Percentiles rank a stretch among this genome's conserved stretches.
These are phyloP conservation scores for Arthroderma uncinatum DNA, from an alignment of 2,329 filamentous ascomycete species.

Conservation along the genomic window DNA sequence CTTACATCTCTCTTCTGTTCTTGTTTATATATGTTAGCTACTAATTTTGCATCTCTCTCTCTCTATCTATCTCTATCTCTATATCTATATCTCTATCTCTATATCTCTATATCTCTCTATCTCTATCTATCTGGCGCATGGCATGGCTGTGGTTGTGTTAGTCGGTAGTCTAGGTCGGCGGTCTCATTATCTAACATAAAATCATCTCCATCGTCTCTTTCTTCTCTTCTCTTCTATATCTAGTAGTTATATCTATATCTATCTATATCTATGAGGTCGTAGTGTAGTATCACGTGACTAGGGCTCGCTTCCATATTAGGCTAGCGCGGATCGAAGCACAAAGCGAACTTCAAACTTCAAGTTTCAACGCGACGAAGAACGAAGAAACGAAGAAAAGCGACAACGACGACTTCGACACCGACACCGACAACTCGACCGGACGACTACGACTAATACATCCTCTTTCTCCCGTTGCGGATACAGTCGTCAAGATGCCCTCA, in stretches of 20 bases:
- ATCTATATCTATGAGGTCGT: not conserved
- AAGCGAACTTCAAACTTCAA: conserved; percentile 9
- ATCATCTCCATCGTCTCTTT: too few species aligned
- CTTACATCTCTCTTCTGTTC: too few species aligned
- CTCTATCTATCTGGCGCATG: conserved; percentile 2
- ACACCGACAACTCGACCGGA: not conserved
- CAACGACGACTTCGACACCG: conserved; percentile 1
- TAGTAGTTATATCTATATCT: not conserved
- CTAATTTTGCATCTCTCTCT: too few species aligned
- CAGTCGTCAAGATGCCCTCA: conserved; percentile 64
- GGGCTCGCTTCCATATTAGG: conserved; percentile 14
- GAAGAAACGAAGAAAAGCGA: conserved; percentile 6
- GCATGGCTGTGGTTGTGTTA: not conserved
- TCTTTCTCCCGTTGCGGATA: not conserved
- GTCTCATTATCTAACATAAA: not conserved
- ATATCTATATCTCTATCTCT: not conserved
- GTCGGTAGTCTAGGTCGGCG: conserved; percentile 3
- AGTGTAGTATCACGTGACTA: conserved; percentile 4
- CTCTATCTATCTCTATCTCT: not conserved
- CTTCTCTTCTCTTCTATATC: not conserved
- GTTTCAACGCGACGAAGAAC: too few species aligned
- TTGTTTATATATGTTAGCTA: not conserved
- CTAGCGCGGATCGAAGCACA: not conserved
- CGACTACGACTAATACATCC: not conserved
- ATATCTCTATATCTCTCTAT: not conserved